phyloP scores from a whole-genome alignment of 768 basidiomycete species.

The Tricholoma terreum region DNA sequence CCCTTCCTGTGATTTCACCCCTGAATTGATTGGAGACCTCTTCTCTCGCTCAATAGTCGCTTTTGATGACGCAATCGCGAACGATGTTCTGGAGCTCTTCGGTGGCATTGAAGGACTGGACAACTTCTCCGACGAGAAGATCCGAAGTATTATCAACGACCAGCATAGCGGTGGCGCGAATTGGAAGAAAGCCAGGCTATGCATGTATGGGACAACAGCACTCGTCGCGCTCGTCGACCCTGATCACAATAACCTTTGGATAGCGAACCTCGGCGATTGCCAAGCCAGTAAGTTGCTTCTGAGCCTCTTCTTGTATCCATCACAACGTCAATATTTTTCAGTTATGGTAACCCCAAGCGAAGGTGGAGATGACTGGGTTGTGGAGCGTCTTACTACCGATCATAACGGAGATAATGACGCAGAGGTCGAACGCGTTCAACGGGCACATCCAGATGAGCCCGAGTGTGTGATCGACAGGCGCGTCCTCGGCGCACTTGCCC shows the following conservation, averaged over 20 bases:
- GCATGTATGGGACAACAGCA: slow-evolving; percentile 80
- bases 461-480: slow-evolving; percentile 65
- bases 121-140: slow-evolving; percentile 52
- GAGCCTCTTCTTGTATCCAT: slow-evolving; percentile 1
- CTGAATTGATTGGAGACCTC: slow-evolving; percentile 51
- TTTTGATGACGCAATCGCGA: slow-evolving; percentile 66
- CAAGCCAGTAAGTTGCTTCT: slow-evolving; percentile 57
- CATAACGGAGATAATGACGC: slow-evolving; percentile 70
- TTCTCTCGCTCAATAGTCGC: slow-evolving; percentile 57
- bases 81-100: slow-evolving; percentile 61
- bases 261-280: slow-evolving; percentile 80
- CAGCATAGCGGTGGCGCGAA: slow-evolving; percentile 54
- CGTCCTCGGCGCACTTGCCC: slow-evolving; percentile 75
- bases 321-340: slow-evolving; percentile 19
- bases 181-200: slow-evolving; percentile 62
- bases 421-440: slow-evolving; percentile 61
- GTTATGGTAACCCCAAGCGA: slow-evolving; percentile 52
- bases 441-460: slow-evolving; percentile 66
- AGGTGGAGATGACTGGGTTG: slow-evolving; percentile 49
- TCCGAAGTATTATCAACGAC: slow-evolving; percentile 63
- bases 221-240: slow-evolving; percentile 73
- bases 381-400: slow-evolving; percentile 56
- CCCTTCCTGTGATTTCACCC: slow-evolving; percentile 36
- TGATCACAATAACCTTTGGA: slow-evolving; percentile 65
- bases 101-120: slow-evolving; percentile 51